Percentiles rank a stretch among this genome's conserved stretches.
These are phyloP conservation scores for Quillaja saponaria DNA, from an alignment of 306 rosid genomes.

Conservation along the genomic window DNA sequence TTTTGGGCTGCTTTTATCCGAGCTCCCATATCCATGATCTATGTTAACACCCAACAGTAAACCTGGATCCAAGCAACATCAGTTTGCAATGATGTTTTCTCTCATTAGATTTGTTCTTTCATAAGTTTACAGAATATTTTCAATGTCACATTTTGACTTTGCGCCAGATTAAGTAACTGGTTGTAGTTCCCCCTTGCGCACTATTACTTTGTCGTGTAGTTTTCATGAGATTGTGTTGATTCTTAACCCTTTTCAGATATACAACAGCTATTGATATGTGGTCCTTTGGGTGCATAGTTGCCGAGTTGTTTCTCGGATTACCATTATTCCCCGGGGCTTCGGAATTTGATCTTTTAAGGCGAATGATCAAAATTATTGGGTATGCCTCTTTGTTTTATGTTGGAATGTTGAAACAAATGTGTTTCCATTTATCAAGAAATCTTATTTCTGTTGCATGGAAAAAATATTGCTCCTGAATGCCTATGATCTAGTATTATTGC, in stretches of 20 bases:
- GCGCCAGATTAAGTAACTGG: not conserved
- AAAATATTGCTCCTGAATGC: too few species aligned
- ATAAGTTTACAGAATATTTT: too few species aligned
- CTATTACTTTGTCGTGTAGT: conserved; percentile 15
- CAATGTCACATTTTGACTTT: too few species aligned
- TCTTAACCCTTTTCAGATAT: conserved; percentile 72
- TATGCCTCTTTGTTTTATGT: conserved; percentile 43
- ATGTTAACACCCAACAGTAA: too few species aligned
- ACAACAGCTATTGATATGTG: conserved; percentile 99
- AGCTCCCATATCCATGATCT: too few species aligned
- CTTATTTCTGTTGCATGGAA: too few species aligned
- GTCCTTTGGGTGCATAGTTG: conserved; percentile 99
- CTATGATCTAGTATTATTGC: too few species aligned
- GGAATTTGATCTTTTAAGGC: conserved; percentile 85
- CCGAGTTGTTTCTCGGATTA: conserved; percentile 93
- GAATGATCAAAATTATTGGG: conserved; percentile 98
- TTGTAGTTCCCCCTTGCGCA: conserved; percentile 6
- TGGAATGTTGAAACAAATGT: not conserved
- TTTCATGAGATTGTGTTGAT: conserved; percentile 23
- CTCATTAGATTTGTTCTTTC: too few species aligned
- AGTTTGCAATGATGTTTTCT: too few species aligned
- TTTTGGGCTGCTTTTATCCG: too few species aligned
- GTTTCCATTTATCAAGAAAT: not conserved
- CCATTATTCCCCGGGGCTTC: conserved; percentile 99
- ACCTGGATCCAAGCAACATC: too few species aligned